Evolutionary conservation across 2,329 filamentous ascomycete species (phyloP), one percentile per base, ranked within the genome.

Genomic region (Paraphoma sp.): DNA sequence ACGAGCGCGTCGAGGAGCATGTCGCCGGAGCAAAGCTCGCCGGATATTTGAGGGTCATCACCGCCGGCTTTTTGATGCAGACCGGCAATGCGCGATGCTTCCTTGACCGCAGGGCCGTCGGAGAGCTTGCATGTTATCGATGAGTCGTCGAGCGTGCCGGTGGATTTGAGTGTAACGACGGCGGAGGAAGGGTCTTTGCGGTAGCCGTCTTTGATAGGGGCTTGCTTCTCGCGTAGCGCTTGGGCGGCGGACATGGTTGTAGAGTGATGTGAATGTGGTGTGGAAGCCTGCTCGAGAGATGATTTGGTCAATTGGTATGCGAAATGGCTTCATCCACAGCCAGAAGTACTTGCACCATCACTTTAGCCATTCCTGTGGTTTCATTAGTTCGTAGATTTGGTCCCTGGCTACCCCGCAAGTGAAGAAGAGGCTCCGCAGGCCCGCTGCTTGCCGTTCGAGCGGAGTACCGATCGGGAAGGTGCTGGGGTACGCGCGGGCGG

Each of bases 1-100:
- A 83, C 81, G 2, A 83, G 73, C 0, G 80, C 80, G 54, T 83
- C 81, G 11, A 83, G 76, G 11, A 83, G 72, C 80, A 83, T 81
- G 61, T 83, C 80, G 11, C 81, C 81, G 0, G 76, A 79, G 72
- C 81, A 83, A 1, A 83, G 73, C 59, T 83, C 80, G 53, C 81
- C 80, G 1, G 77, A 80, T 48, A 83, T 76, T 2, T 67, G 56
- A 9, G 76, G 74, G 36, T 76, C 71, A 11, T 76, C 73, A 40
- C 81, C 81, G 38, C 81, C 81, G 3, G 81, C 81, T 60, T 78
- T 78, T 43, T 76, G 78, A 62, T 83, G 81, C 40, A 83, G 73
- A 30, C 81, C 81, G 1, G 81, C 81, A 45, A 81, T 69, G 51
- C 74, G 69, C 31, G 77, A 70, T 10, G 80, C 80, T 53, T 75